Evolutionary conservation across 768 basidiomycete genomes (phyloP).

Genomic region (Roridomyces roridus): DNA sequence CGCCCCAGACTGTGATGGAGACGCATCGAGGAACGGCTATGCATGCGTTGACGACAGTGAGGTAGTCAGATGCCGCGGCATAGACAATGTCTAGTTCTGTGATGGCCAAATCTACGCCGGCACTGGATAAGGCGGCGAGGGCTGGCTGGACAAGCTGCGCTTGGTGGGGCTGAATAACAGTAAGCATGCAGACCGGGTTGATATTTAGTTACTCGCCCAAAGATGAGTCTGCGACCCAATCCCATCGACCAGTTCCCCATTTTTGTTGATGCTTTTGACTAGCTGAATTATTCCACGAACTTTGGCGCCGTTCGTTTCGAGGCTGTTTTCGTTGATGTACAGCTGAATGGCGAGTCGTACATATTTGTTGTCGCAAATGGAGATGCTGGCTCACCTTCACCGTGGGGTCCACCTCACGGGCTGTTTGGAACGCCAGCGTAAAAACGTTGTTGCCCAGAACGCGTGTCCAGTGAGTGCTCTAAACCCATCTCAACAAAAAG

Average conservation of each 20-base stretch:
- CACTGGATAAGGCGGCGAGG: slow-evolving; percentile 45
- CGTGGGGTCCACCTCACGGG: slow-evolving; percentile 53
- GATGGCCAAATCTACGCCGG: slow-evolving; percentile 52
- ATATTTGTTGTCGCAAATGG: neutral
- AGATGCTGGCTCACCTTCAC: slow-evolving; percentile 45
- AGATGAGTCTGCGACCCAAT: slow-evolving; percentile 56
- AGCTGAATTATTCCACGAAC: slow-evolving; percentile 47
- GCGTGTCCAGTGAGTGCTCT: slow-evolving; percentile 19
- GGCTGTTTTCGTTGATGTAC: slow-evolving; percentile 55
- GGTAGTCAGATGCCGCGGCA: slow-evolving; percentile 49
- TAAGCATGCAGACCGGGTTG: too few relatives aligned
- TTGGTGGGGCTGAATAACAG: too few relatives aligned
- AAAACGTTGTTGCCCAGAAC: slow-evolving; percentile 45
- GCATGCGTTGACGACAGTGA: slow-evolving; percentile 51
- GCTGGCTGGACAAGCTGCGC: too few relatives aligned
- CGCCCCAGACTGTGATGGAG: slow-evolving; percentile 56
- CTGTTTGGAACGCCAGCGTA: slow-evolving; percentile 56
- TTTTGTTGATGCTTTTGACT: slow-evolving; percentile 38
- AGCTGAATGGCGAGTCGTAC: slow-evolving; percentile 19
- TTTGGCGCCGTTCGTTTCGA: slow-evolving; percentile 56
- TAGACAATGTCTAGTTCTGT: slow-evolving; percentile 50
- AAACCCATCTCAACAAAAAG: neutral
- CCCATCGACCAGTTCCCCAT: slow-evolving; percentile 50
- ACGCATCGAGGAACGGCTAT: slow-evolving; percentile 46
- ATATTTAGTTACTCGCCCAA: slow-evolving; percentile 24